phyloP scores from a whole-genome alignment of 148 eudicot genomes.

The Chenopodium album region DNA sequence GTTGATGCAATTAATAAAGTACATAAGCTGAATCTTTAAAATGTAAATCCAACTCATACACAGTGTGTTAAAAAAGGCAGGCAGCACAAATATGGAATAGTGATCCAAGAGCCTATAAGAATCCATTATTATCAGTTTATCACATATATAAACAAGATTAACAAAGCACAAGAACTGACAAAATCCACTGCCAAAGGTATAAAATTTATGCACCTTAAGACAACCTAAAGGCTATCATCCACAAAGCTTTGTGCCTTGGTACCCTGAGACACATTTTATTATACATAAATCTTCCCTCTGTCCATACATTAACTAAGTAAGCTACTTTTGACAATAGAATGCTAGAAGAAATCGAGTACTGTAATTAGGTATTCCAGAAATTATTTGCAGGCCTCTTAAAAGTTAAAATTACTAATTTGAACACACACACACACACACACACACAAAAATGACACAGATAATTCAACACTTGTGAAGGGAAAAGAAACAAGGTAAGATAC shows the following conservation, averaged over 20 bases:
- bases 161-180: not conserved
- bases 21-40: not conserved
- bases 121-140: too few species aligned
- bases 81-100: not conserved
- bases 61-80: not conserved
- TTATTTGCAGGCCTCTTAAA: not conserved
- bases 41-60: not conserved
- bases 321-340: not conserved
- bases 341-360: not conserved
- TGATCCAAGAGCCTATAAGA: not conserved
- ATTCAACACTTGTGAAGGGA: not conserved
- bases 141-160: not conserved
- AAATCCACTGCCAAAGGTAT: not conserved
- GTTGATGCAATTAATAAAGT: not conserved
- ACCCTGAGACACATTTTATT: not conserved
- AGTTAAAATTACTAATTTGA: not conserved
- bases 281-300: not conserved
- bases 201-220: not conserved
- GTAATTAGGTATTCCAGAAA: not conserved
- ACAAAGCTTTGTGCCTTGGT: not conserved
- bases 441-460: not conserved
- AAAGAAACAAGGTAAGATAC: conserved; percentile 27
- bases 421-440: too few species aligned
- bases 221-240: not conserved
- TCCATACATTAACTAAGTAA: not conserved